phyloP scores from a whole-genome alignment of 2,329 filamentous ascomycete genomes.

The Chalara sp. region DNA sequence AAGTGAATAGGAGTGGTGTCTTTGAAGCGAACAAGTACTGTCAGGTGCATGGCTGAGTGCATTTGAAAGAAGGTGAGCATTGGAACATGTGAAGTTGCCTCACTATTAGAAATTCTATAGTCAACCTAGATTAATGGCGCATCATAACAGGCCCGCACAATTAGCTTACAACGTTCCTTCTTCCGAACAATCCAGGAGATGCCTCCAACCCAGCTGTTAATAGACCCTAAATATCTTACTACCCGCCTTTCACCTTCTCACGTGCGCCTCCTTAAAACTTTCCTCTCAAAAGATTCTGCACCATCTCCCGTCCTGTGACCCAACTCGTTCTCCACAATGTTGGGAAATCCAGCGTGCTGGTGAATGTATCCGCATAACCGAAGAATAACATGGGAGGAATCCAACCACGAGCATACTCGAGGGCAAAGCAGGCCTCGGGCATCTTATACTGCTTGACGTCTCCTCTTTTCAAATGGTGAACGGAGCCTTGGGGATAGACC shows the following conservation, averaged over 20 bases:
- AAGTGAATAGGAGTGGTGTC: too few relatives aligned
- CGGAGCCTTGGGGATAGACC: slow-evolving; percentile 60
- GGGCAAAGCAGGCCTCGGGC: slow-evolving; percentile 68
- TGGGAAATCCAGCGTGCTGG: slow-evolving; percentile 76
- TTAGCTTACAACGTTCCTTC: too few relatives aligned
- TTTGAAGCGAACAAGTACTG: too few relatives aligned
- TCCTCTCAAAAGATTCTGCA: slow-evolving; percentile 59
- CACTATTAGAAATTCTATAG: too few relatives aligned
- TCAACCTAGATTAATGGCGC: too few relatives aligned
- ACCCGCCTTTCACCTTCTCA: not conserved
- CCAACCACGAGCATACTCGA: slow-evolving; percentile 83
- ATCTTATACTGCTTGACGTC: slow-evolving; percentile 78
- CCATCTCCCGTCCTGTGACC: slow-evolving; percentile 71
- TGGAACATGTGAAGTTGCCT: too few relatives aligned
- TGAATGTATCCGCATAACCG: slow-evolving; percentile 75
- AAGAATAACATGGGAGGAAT: slow-evolving; percentile 91
- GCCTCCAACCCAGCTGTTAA: too few relatives aligned
- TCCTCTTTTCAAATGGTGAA: slow-evolving; percentile 68
- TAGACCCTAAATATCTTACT: not conserved
- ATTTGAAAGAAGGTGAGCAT: too few relatives aligned
- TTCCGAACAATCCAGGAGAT: too few relatives aligned
- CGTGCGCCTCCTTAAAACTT: slow-evolving; percentile 47
- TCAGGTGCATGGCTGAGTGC: too few relatives aligned
- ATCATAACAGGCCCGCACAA: too few relatives aligned
- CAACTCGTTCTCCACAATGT: slow-evolving; percentile 74